Percentiles rank a stretch among this genome's conserved stretches.
Evolutionary conservation across 495 filamentous ascomycete species (phyloP).

Genomic region (Aspergillus conjunctus): DNA sequence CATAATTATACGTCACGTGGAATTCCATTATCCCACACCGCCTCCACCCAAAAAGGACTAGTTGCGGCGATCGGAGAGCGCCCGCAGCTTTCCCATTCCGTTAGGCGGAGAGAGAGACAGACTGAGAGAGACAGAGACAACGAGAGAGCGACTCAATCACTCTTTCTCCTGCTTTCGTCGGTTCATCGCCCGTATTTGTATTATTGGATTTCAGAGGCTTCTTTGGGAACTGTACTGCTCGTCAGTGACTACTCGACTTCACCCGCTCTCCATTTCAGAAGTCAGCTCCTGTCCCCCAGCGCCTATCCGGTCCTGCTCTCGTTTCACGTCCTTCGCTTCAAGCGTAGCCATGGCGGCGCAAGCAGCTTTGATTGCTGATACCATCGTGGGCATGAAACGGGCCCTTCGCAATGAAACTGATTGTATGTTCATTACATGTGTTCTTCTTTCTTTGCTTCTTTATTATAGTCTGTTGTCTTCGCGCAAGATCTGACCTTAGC

Average conservation of each 20-base stretch:
- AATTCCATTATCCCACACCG: constrained; percentile 33
- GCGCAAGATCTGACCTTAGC: constrained; percentile 17
- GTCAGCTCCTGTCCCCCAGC: not conserved
- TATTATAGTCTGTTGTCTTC: constrained; percentile 2
- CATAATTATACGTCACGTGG: constrained; percentile 30
- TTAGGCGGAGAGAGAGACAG: constrained; percentile 29
- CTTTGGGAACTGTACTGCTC: not conserved
- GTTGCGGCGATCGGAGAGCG: constrained; percentile 34
- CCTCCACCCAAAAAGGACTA: constrained; percentile 33
- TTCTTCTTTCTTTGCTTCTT: constrained; percentile 6
- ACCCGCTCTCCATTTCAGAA: not conserved
- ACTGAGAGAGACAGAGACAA: constrained; percentile 3
- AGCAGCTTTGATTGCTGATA: constrained; percentile 68
- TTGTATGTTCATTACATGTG: constrained; percentile 40
- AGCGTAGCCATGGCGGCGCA: constrained; percentile 66
- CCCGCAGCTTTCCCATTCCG: constrained; percentile 36
- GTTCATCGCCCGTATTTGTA: not conserved
- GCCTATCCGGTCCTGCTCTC: constrained; percentile 7
- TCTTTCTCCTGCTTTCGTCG: not conserved
- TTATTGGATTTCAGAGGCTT: not conserved
- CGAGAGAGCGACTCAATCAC: constrained; percentile 2
- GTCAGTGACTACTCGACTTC: not conserved
- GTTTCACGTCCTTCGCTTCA: constrained; percentile 14
- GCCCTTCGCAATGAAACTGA: constrained; percentile 64
- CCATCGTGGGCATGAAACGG: constrained; percentile 75